A percentile compares a stretch with the other conserved stretches of the same genome.
Conservation (phyloP, 176 grass and related monocot species). For the Sorghum bicolor region Sorghum_bicolor_NCBIv3 NC_012870.2:8720501-8721000, state of each 20-base stretch:
- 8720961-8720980: neutral
- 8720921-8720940: neutral
- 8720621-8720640: neutral
- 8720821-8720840: neutral
- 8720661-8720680: neutral
- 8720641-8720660: neutral
- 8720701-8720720: neutral
- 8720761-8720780: neutral
- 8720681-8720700: neutral
- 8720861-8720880: neutral
- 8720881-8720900: neutral
- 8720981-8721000: neutral
- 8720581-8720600: neutral
- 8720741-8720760: neutral
- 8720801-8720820: neutral
- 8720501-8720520: neutral
- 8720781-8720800: neutral
- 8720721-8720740: neutral
- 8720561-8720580: neutral
- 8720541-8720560: neutral
- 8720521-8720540: neutral
- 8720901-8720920: neutral
- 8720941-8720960: neutral
- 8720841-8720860: neutral
- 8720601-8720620: neutral